Conservation (phyloP, 148 eudicot genomes). For the Hydrangea macrophylla region DNA sequence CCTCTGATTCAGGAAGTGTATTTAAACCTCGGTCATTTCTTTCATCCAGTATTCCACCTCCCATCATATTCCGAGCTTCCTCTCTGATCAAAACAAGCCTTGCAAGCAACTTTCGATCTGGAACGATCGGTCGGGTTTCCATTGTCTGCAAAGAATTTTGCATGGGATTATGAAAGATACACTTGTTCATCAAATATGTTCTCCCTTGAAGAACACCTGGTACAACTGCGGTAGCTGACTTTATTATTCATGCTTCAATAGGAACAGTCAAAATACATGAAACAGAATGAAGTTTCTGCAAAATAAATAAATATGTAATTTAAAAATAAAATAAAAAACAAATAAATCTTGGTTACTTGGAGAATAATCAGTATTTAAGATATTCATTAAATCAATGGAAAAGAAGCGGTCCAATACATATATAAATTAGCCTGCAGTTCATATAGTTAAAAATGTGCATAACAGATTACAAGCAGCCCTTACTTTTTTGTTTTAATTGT, state of each 20-base stretch:
- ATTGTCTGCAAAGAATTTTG: constrained; percentile 58
- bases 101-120: constrained; percentile 91
- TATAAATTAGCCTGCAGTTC: too few relatives aligned
- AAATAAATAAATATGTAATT: too few relatives aligned
- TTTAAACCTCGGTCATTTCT: constrained; percentile 89
- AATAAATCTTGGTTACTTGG: background rate
- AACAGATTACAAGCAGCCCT: too few relatives aligned
- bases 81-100: constrained; percentile 96
- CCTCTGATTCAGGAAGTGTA: constrained; percentile 96
- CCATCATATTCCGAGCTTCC: constrained; percentile 98
- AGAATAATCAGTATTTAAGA: background rate
- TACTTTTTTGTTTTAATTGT: too few relatives aligned
- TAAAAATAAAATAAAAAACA: too few relatives aligned
- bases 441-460: too few relatives aligned
- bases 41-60: constrained; percentile 95
- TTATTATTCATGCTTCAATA: background rate
- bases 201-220: too few relatives aligned
- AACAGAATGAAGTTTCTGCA: too few relatives aligned
- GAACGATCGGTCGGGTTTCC: constrained; percentile 87
- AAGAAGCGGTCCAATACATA: too few relatives aligned
- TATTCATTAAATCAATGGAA: too few relatives aligned
- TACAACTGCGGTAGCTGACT: background rate
- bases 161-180: background rate
- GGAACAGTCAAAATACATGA: background rate
- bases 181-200: too few relatives aligned